Conservation (phyloP, 192 early-diverging fungal species). For the Martensiomyces pterosporus region DNA sequence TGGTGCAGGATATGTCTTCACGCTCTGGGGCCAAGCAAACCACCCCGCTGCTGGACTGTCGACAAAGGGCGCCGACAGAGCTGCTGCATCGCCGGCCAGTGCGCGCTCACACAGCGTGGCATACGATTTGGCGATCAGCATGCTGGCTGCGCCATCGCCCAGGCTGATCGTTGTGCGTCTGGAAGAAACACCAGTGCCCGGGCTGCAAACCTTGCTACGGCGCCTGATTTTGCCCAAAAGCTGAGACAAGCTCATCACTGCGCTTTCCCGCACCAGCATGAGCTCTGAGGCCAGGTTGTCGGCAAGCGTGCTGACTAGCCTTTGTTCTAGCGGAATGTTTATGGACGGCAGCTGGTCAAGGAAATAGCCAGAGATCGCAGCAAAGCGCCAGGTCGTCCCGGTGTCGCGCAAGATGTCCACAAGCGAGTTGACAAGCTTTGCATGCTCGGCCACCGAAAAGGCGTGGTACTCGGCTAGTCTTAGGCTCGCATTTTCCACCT, state of each 20-base stretch:
- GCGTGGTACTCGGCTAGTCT: constrained; percentile 7
- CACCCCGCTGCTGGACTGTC: constrained; percentile 69
- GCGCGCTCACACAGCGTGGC: constrained; percentile 35
- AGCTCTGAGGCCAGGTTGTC: constrained; percentile 67
- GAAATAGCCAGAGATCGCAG: constrained; percentile 73
- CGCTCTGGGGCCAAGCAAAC: constrained; percentile 71
- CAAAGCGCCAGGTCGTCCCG: constrained; percentile 78
- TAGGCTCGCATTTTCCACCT: constrained; percentile 1
- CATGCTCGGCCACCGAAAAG: constrained; percentile 20
- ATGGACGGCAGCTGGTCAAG: constrained; percentile 67
- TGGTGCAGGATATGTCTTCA: constrained; percentile 52
- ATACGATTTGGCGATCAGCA: constrained; percentile 5
- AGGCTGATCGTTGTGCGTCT: constrained; percentile 6
- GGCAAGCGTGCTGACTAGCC: constrained; percentile 55
- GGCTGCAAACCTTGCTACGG: constrained; percentile 34
- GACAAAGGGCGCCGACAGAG: constrained; percentile 33
- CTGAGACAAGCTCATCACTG: constrained; percentile 55
- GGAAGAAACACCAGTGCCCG: constrained; percentile 5
- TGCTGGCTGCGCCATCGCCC: background rate
- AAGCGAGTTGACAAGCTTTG: constrained; percentile 43
- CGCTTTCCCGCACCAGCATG: constrained; percentile 65
- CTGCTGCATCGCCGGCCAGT: constrained; percentile 19
- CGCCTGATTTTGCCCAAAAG: constrained; percentile 70
- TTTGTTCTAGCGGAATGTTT: constrained; percentile 54
- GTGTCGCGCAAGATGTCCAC: constrained; percentile 57